Percentiles rank a stretch among this genome's conserved stretches.
phyloP scores from a whole-genome alignment of 768 basidiomycete species.

The Russula virescens region DNA sequence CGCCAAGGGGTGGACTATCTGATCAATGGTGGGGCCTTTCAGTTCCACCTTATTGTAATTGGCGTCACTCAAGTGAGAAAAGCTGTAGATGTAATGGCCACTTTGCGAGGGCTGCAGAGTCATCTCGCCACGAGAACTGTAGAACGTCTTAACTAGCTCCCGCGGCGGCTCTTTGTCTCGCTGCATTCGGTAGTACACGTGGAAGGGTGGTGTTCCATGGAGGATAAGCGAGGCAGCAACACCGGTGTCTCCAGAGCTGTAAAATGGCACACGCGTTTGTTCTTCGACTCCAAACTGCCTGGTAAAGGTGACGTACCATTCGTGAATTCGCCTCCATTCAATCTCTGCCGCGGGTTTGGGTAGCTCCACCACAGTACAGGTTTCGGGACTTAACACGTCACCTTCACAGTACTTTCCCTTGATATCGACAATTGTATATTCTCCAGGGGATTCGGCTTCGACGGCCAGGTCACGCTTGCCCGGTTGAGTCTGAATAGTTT shows the following conservation, averaged over 20 bases:
- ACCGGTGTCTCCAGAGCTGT: constrained; percentile 85
- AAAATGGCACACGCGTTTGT: background rate
- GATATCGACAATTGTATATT: constrained; percentile 66
- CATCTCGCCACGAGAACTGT: constrained; percentile 71
- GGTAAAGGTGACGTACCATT: constrained; percentile 53
- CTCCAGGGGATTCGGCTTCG: constrained; percentile 59
- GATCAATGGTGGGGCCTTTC: constrained; percentile 72
- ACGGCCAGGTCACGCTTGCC: constrained; percentile 42
- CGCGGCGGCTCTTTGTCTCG: constrained; percentile 60
- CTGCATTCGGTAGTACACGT: constrained; percentile 70
- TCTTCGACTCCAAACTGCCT: background rate
- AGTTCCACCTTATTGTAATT: constrained; percentile 77
- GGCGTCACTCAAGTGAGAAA: constrained; percentile 71
- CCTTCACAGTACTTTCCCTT: constrained; percentile 79
- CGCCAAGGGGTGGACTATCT: constrained; percentile 86
- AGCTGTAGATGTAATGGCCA: constrained; percentile 83
- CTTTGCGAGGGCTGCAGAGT: constrained; percentile 83
- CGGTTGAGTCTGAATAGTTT: constrained; percentile 48
- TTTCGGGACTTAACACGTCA: constrained; percentile 77
- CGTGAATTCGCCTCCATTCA: constrained; percentile 83
- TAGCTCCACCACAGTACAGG: constrained; percentile 67
- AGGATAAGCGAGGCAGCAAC: constrained; percentile 82
- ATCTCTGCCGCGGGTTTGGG: constrained; percentile 80
- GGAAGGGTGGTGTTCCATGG: constrained; percentile 86
- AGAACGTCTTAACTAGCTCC: constrained; percentile 54